Base-by-base conservation (phyloP, 352 stramenopile genomes). In the Phytopythium delawarense region DNA sequence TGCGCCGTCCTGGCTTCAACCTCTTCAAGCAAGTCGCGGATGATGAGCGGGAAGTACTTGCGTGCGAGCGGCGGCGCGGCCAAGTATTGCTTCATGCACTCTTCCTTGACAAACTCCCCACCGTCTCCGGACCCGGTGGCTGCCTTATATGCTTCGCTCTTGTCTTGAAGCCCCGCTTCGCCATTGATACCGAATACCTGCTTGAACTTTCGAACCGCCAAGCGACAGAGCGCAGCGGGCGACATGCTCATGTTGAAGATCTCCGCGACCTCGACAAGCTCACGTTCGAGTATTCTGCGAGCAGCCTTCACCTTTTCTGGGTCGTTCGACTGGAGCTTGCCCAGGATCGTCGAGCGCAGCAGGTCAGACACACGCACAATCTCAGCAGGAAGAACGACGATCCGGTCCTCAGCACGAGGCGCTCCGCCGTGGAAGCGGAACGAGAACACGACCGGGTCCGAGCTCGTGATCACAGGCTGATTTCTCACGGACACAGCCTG, bases 11-110 rank as follows among this genome's bases (percentile, higher is more conserved):
- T 65, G 32, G 66, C 70, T 12, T 46, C 60, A 20, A 87, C 72
- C 60, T 87, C 78, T 51, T 82, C 74, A n/a, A 85, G 56, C n/a
- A 87, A 37, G 32, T 85, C 74, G 2, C 65, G 62, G 51, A 87
- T 74, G 48, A 87, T 81, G 51, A 76, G 78, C 5, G 65, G 34
- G 42, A 87, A 87, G 40, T 61, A 67, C 34, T 69, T 71, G 20
- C 63, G 72, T 5, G 71, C 65, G 4, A 59, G 56, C 4, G 42
- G 23, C 2, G 78, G 54, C 6, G 74, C 70, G 0, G 51, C 69
- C 0, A 65, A 62, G 61, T 66, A 85, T 21, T 70, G 68, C 2
- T 67, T 65, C 57, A 81, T 66, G 54, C 71, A 83, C 42, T 87
- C 78, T 2, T 83, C 65, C 70, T 68, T 79, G 1, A 87, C 71